Conservation (phyloP, 345 rosid genomes). For the Citrus reticulata region DNA sequence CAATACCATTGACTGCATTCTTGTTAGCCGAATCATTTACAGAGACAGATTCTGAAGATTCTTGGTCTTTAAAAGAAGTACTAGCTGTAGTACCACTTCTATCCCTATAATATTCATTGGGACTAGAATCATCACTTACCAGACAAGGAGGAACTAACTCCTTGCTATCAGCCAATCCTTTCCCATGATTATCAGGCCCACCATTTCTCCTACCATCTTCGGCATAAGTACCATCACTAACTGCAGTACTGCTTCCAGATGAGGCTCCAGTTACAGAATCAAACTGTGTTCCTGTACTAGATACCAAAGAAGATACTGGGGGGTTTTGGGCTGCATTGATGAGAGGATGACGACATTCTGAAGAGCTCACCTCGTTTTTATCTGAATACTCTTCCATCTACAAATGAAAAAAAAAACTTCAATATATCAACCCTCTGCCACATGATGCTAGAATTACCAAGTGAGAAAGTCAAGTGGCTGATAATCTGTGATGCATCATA, state of each 20-base stretch:
- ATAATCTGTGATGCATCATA: background rate
- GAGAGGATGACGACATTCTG: conserved; percentile 22
- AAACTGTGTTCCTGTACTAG: conserved; percentile 24
- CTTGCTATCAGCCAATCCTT: conserved; percentile 33
- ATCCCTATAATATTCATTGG: conserved; percentile 34
- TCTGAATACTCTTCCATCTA: conserved; percentile 44
- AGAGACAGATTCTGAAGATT: conserved; percentile 44
- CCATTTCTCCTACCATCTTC: conserved; percentile 21
- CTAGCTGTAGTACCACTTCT: conserved; percentile 39
- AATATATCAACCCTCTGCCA: conserved; percentile 1
- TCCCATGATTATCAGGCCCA: conserved; percentile 25
- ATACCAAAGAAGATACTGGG: conserved; percentile 19
- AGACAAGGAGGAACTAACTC: conserved; percentile 34
- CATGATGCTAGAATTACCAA: conserved; percentile 12
- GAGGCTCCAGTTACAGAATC: conserved; percentile 30
- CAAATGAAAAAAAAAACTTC: conserved; percentile 3
- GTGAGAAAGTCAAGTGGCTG: background rate
- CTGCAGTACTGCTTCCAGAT: conserved; percentile 23
- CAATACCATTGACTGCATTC: conserved; percentile 43
- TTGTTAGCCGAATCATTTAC: conserved; percentile 41
- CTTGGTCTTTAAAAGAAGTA: conserved; percentile 40
- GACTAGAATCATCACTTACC: conserved; percentile 40
- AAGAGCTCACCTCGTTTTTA: conserved; percentile 29
- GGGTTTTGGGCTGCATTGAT: conserved; percentile 20
- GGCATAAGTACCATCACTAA: conserved; percentile 21